Conservation (phyloP, 352 stramenopile species). For the Phytopythium vexans region DNA sequence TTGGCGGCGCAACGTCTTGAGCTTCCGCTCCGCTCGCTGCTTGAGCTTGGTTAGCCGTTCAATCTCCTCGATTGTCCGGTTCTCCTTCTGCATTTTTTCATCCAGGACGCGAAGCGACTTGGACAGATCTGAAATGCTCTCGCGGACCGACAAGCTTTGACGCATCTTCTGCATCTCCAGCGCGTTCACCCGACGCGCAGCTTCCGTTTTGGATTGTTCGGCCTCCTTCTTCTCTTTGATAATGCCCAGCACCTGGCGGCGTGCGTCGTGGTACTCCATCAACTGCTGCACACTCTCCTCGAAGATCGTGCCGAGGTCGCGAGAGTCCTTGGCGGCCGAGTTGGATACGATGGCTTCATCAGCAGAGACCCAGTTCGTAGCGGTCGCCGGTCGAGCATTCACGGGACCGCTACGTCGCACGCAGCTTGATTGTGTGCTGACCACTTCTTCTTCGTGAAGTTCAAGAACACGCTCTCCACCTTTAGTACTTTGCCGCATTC, state of each 20-base stretch:
- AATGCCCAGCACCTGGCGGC: slow-evolving; percentile 55
- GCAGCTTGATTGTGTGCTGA: too few relatives aligned
- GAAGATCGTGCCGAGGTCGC: slow-evolving; percentile 22
- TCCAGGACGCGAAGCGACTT: slow-evolving; percentile 56
- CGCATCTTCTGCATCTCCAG: slow-evolving; percentile 85
- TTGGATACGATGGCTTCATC: too few relatives aligned
- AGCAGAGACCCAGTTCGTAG: background rate
- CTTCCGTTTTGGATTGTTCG: slow-evolving; percentile 54
- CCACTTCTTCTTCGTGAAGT: too few relatives aligned
- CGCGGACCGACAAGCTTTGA: slow-evolving; percentile 61
- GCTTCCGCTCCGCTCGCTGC: slow-evolving; percentile 63
- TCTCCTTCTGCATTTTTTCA: slow-evolving; percentile 60
- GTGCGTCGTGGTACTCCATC: slow-evolving; percentile 53
- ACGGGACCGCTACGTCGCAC: too few relatives aligned
- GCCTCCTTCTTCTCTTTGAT: slow-evolving; percentile 66
- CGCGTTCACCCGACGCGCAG: slow-evolving; percentile 46
- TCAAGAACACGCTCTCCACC: too few relatives aligned
- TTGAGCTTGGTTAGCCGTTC: slow-evolving; percentile 68
- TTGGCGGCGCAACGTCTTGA: slow-evolving; percentile 35
- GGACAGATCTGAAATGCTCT: slow-evolving; percentile 75
- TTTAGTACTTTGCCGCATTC: too few relatives aligned
- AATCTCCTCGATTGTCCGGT: slow-evolving; percentile 58
- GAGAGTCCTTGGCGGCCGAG: too few relatives aligned
- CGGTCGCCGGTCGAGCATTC: slow-evolving; percentile 7
- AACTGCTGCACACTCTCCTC: slow-evolving; percentile 52